Conservation (phyloP, 495 filamentous ascomycete genomes). For the Trypethelium eluteriae region DNA sequence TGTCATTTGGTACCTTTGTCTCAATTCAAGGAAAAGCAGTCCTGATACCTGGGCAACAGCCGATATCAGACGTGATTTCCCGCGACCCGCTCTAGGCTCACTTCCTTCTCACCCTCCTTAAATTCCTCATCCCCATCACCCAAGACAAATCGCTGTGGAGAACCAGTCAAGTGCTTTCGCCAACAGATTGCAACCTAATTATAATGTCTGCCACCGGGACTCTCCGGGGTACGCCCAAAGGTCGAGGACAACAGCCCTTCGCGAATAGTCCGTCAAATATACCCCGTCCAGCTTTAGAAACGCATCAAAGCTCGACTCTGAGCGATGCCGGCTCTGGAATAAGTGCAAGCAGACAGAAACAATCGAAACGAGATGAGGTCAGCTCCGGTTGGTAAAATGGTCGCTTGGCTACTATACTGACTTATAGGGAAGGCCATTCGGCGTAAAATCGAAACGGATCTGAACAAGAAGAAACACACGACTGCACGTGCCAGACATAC, state of each 20-base stretch:
- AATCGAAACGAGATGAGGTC: constrained; percentile 97
- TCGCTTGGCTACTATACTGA: constrained; percentile 21
- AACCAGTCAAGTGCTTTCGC: neutral
- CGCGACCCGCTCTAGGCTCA: constrained; percentile 6
- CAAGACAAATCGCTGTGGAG: neutral
- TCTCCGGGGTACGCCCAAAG: constrained; percentile 56
- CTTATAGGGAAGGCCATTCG: constrained; percentile 71
- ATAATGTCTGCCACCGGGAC: constrained; percentile 56
- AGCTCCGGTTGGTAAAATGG: constrained; percentile 27
- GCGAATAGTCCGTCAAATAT: constrained; percentile 70
- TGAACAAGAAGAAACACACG: constrained; percentile 90
- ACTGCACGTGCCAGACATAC: constrained; percentile 68
- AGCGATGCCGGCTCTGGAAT: constrained; percentile 70
- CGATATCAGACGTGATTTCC: constrained; percentile 8
- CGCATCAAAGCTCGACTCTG: constrained; percentile 42
- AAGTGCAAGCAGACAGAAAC: constrained; percentile 84
- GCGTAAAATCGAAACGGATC: constrained; percentile 90
- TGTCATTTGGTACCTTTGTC: neutral
- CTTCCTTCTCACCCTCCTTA: neutral
- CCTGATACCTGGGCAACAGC: constrained; percentile 6
- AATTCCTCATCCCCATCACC: neutral
- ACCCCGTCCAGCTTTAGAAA: constrained; percentile 72
- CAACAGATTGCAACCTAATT: neutral
- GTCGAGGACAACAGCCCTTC: constrained; percentile 63
- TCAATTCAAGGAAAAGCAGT: neutral